Base-by-base conservation (phyloP, 176 grass and related monocot genomes). In the Ensete glaucum region DNA sequence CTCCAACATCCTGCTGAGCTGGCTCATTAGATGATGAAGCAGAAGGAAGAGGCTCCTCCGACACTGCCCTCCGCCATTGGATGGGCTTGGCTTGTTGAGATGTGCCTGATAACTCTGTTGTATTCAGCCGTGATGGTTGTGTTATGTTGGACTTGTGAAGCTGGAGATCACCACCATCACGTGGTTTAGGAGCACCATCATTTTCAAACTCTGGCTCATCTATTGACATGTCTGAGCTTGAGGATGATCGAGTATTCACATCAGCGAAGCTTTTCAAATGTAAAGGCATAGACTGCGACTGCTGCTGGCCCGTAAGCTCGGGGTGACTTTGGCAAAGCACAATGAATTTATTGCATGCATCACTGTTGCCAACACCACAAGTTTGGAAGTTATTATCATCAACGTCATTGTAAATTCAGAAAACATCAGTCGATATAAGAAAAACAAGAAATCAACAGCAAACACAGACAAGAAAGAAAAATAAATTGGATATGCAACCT, bases 171-270 rank as follows among this genome's bases (percentile, higher is more conserved):
- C 72, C 72, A 74, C n/a, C 50, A 52, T 27, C 53, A 55, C 22
- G 21, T 43, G 72, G 72, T 34, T 57, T 58, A 74, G 23, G 9
- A 56, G 8, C 53, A 74, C 23, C 65, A 34, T 13, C 53, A 55
- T 9, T 2, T 74, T 74, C 53, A 24, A 69, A 50, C 64, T 86
- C 86, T 84, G 83, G 81, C 75, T 99, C 96, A 76, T 99, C 96
- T 73, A 95, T 85, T 24, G 96, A 99, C 96, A 99, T 99, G 81
- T 99, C 96, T 82, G 96, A 99, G 83, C 88, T 83, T 67, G 91
- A 91, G 62, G 96, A 99, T 64, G 81, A 82, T 77, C 88, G 81
- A 22, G 91, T 25, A 78, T 83, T 91, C 64, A 78, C 83, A 72
- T 99, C 85, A 0, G 89, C 88, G 54, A 94, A 84, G 74, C 77